Evolutionary conservation across 2,329 filamentous ascomycete genomes (phyloP), one percentile per base, ranked within the genome.

Genomic region (Ramularia collo-cygni): DNA sequence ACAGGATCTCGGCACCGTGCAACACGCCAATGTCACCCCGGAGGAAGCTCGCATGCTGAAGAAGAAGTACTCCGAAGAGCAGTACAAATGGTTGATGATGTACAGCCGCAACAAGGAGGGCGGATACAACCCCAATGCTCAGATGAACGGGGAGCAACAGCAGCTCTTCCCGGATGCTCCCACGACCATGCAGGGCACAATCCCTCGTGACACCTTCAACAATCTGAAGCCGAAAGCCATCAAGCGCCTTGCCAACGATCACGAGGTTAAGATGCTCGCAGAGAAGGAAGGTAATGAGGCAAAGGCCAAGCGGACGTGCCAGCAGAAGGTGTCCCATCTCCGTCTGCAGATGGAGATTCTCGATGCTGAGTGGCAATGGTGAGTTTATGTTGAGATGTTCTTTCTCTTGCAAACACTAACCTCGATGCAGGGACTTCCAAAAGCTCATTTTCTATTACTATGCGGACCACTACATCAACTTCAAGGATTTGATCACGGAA

Each of bases 401-500:
- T 16, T 14, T 14, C 18, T 15, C 17, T 7, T 17, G 37, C 38
- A 40, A 33, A 43, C 37, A 34, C 28, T 35, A 29, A 42, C 28
- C 10, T 8, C 19, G 27, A 35, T 47, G 41, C 54, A 95, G 90
- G 81, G 92, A 98, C 62, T 95, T 88, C 80, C 95, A 96, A 68
- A 98, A 98, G 63, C 70, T 98, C 40, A 98, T 93, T 0, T 96
- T 96, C 66, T 98, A 95, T 69, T 98, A 96, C 67, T 98, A 95
- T 61, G 90, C 92, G 38, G 89, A 95, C 59, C 81, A 87, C 1
- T 98, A 98, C 62, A 95, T 98, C 71, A 96, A 96, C 16, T 98
- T 98, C 74, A 98, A 98, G 62, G 86, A 87, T 2, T 77, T 98
- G 12, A 92, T 98, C 38, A 95, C 89, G 0, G 92, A 98, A 60